phyloP scores from a whole-genome alignment of 768 basidiomycete genomes.

The Holtermannia corniformis region DNA sequence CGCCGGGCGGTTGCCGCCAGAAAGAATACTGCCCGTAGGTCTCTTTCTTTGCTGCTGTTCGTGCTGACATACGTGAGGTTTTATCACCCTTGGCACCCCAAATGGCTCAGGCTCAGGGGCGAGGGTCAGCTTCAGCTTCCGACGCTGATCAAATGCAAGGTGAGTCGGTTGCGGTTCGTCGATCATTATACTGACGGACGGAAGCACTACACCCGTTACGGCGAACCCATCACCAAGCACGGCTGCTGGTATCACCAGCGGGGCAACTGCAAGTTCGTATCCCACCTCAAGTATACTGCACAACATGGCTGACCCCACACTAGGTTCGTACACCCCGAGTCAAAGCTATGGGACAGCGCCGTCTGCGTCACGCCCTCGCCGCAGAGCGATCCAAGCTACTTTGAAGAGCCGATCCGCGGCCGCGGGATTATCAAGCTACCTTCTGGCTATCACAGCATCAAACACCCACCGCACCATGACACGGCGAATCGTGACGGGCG shows the following conservation, averaged over 20 bases:
- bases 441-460: no score
- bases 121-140: not conserved
- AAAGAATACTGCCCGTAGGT: not conserved
- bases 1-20: not conserved
- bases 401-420: not conserved
- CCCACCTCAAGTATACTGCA: no score
- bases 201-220: not conserved
- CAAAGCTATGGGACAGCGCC: not conserved
- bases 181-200: no score
- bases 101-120: not conserved
- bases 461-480: no score
- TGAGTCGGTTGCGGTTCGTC: not conserved
- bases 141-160: not conserved
- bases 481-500: no score
- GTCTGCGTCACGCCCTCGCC: not conserved
- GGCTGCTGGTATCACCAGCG: not conserved
- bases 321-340: not conserved
- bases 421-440: not conserved
- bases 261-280: no score
- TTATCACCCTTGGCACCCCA: not conserved
- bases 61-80: not conserved
- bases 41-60: no score
- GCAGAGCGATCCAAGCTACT: not conserved
- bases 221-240: not conserved
- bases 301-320: not conserved